Evolutionary conservation across 495 filamentous ascomycete genomes (phyloP).

Genomic region (Entonaema liquescens): DNA sequence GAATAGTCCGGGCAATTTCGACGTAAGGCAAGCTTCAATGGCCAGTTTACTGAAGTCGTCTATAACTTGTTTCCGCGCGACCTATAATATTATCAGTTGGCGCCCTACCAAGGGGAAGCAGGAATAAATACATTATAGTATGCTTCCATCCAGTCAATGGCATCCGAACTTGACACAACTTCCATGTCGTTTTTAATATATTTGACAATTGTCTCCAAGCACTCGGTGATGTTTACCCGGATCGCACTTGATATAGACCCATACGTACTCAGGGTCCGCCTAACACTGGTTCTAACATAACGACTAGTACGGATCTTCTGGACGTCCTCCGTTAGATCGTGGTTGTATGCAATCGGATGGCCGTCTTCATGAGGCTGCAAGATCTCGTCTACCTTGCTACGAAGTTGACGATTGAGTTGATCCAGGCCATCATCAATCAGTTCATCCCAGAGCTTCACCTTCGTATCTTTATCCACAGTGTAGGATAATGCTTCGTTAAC

Average conservation of each 20-base stretch:
- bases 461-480: slow-evolving; percentile 46
- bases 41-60: slow-evolving; percentile 62
- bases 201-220: slow-evolving; percentile 12
- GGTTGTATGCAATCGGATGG: slow-evolving; percentile 67
- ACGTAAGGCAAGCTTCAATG: slow-evolving; percentile 61
- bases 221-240: not conserved
- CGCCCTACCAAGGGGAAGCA: not conserved
- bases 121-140: slow-evolving; percentile 48
- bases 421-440: slow-evolving; percentile 47
- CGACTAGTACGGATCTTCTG: slow-evolving; percentile 50
- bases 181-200: slow-evolving; percentile 47
- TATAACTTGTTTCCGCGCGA: slow-evolving; percentile 58
- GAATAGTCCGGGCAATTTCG: slow-evolving; percentile 44
- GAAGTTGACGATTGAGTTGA: slow-evolving; percentile 29
- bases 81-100: slow-evolving; percentile 44
- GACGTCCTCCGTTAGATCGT: slow-evolving; percentile 60
- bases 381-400: slow-evolving; percentile 47
- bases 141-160: slow-evolving; percentile 50
- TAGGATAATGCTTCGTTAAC: slow-evolving; percentile 42
- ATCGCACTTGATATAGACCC: not conserved
- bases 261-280: slow-evolving; percentile 22
- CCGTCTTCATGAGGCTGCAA: slow-evolving; percentile 46
- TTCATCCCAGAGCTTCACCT: slow-evolving; percentile 40
- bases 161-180: slow-evolving; percentile 41
- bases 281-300: slow-evolving; percentile 31